Conservation (phyloP, 2,329 filamentous ascomycete species). For the Albophoma yamanashiensis region DNA sequence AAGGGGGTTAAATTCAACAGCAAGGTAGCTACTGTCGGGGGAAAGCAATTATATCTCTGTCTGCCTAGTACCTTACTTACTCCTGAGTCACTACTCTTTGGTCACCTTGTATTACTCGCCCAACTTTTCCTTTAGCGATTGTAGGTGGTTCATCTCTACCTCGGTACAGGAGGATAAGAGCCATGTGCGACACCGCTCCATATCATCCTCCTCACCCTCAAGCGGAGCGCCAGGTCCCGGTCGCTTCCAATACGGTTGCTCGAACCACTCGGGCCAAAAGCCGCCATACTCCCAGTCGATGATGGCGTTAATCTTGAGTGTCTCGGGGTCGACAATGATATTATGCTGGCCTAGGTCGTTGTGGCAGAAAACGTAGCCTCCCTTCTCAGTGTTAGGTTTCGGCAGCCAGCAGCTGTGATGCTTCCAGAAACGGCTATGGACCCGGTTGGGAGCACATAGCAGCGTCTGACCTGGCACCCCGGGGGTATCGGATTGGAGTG, state of each 20-base stretch:
- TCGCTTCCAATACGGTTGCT: slow-evolving; percentile 8
- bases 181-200: slow-evolving; percentile 4
- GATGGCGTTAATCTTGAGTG: slow-evolving; percentile 2
- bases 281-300: slow-evolving; percentile 9
- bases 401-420: slow-evolving; percentile 5
- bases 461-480: slow-evolving; percentile 5
- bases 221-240: slow-evolving; percentile 2
- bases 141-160: too few relatives aligned
- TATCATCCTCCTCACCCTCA: slow-evolving; percentile 1
- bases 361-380: slow-evolving; percentile 8
- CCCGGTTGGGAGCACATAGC: slow-evolving; percentile 4
- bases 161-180: too few relatives aligned
- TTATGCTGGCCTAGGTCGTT: slow-evolving; percentile 6
- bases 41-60: too few relatives aligned
- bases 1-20: too few relatives aligned
- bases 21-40: too few relatives aligned
- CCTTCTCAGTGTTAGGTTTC: background rate
- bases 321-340: slow-evolving; percentile 7
- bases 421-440: slow-evolving; percentile 1
- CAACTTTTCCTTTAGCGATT: too few relatives aligned
- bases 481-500: slow-evolving; percentile 3
- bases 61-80: too few relatives aligned
- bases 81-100: too few relatives aligned
- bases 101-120: too few relatives aligned
- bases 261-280: slow-evolving; percentile 16